A percentile compares a stretch with the other conserved stretches of the same genome.
Conservation (phyloP, 2,329 filamentous ascomycete species). For the Sporothrix sp. region DNA sequence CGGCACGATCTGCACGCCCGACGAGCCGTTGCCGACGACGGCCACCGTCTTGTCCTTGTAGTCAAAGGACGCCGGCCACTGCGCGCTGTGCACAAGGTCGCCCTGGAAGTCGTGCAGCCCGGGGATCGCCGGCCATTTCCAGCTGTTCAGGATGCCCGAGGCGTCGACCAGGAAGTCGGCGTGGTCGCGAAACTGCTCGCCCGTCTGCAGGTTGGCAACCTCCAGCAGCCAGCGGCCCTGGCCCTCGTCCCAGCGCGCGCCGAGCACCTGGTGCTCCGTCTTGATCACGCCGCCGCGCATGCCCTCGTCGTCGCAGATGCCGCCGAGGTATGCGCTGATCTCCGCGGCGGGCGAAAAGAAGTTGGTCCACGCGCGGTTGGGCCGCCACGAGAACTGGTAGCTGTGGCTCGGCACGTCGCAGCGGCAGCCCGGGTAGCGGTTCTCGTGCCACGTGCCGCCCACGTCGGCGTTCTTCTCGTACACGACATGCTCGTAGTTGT, state of each 20-base stretch:
- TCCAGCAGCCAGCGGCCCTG: constrained; percentile 34
- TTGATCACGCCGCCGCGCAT: constrained; percentile 34
- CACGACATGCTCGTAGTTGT: constrained; percentile 36
- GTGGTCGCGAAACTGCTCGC: constrained; percentile 32
- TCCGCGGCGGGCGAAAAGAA: constrained; percentile 47
- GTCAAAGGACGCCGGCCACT: constrained; percentile 42
- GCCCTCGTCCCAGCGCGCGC: constrained; percentile 36
- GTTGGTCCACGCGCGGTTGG: constrained; percentile 48
- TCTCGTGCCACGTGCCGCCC: constrained; percentile 51
- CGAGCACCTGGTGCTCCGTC: constrained; percentile 32
- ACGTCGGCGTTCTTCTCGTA: constrained; percentile 49
- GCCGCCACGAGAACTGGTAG: constrained; percentile 53
- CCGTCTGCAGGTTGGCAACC: constrained; percentile 30
- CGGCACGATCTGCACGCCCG: constrained; percentile 44
- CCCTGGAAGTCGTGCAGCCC: constrained; percentile 38
- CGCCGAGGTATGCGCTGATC: constrained; percentile 44
- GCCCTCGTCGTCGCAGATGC: constrained; percentile 34
- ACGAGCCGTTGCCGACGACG: constrained; percentile 48
- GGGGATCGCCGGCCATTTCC: constrained; percentile 42
- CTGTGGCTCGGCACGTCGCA: constrained; percentile 51
- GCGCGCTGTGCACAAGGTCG: constrained; percentile 41
- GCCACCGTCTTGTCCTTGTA: constrained; percentile 41
- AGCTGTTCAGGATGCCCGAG: constrained; percentile 44
- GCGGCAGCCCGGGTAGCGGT: constrained; percentile 47
- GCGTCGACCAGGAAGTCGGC: constrained; percentile 41